Conservation (phyloP, 169 alveolate genomes). For the Amoebophrya sp. region DNA sequence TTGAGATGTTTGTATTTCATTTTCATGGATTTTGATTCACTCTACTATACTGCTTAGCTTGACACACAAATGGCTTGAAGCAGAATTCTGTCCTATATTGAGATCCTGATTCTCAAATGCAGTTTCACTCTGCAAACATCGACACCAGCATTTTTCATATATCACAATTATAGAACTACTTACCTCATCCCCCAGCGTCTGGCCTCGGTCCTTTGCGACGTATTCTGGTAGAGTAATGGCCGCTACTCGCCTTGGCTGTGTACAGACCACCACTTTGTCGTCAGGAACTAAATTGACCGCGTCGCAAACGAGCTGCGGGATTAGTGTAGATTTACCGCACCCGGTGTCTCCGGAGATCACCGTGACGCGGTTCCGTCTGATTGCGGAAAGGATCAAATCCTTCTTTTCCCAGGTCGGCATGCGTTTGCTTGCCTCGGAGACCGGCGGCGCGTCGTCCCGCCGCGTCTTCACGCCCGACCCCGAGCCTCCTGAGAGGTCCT, state of each 20-base stretch:
- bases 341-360: slow-evolving; percentile 44
- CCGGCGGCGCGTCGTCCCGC: slow-evolving; percentile 35
- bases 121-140: no score
- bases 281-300: slow-evolving; percentile 42
- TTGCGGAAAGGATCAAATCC: background rate
- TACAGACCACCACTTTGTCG: slow-evolving; percentile 49
- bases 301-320: slow-evolving; percentile 45
- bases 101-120: no score
- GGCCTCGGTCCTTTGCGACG: slow-evolving; percentile 36
- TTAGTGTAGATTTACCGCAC: slow-evolving; percentile 40
- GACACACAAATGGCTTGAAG: background rate
- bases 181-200: background rate
- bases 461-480: background rate
- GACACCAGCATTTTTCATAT: no score
- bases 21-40: background rate
- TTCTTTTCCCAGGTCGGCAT: slow-evolving; percentile 45
- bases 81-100: no score
- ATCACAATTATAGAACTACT: no score
- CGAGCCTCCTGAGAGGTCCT: background rate
- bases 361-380: background rate
- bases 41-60: background rate
- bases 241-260: slow-evolving; percentile 46
- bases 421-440: slow-evolving; percentile 36
- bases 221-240: slow-evolving; percentile 46
- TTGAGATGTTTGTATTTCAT: background rate